Evolutionary conservation across 305 asterid genomes (phyloP).

Genomic region (Petunia hybrid): DNA sequence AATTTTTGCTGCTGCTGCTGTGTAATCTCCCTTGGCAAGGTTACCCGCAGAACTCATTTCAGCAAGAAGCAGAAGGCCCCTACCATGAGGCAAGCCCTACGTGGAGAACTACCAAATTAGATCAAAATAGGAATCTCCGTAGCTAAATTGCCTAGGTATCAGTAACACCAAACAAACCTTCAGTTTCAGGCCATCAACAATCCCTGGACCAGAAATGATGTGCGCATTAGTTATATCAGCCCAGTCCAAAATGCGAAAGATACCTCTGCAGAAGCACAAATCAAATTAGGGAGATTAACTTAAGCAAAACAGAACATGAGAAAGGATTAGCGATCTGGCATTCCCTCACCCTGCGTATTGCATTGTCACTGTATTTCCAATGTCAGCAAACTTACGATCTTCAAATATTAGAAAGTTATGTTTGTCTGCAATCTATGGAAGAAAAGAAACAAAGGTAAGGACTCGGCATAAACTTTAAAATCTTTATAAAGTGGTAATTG

Average conservation of each 20-base stretch:
- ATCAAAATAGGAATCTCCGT: not conserved
- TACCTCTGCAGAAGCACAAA: slow-evolving; percentile 66
- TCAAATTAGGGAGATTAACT: slow-evolving; percentile 33
- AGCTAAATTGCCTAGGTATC: slow-evolving; percentile 1
- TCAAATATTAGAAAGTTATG: slow-evolving; percentile 92
- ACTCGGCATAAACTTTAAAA: slow-evolving; percentile 21
- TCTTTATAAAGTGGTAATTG: not conserved
- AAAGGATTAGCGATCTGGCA: slow-evolving; percentile 34
- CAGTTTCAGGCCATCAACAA: slow-evolving; percentile 90
- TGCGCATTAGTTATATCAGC: slow-evolving; percentile 97
- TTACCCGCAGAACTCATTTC: slow-evolving; percentile 98
- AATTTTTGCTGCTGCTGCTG: slow-evolving; percentile 94
- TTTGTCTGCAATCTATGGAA: slow-evolving; percentile 89
- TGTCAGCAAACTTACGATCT: slow-evolving; percentile 97
- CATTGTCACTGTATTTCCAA: slow-evolving; percentile 98
- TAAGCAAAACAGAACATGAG: not conserved
- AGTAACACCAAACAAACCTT: slow-evolving; percentile 57
- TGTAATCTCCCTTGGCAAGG: slow-evolving; percentile 92
- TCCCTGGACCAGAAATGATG: slow-evolving; percentile 96
- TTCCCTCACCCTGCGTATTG: slow-evolving; percentile 87
- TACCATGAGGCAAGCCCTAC: slow-evolving; percentile 85
- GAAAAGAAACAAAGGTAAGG: slow-evolving; percentile 39
- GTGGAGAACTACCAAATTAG: slow-evolving; percentile 39
- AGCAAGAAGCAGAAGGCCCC: slow-evolving; percentile 89
- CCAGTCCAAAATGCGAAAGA: slow-evolving; percentile 90